Percentiles rank a stretch among this genome's conserved stretches.
These are phyloP conservation scores for Fusarium xylarioides DNA, from an alignment of 2,329 filamentous ascomycete genomes.

Conservation along the genomic window DNA sequence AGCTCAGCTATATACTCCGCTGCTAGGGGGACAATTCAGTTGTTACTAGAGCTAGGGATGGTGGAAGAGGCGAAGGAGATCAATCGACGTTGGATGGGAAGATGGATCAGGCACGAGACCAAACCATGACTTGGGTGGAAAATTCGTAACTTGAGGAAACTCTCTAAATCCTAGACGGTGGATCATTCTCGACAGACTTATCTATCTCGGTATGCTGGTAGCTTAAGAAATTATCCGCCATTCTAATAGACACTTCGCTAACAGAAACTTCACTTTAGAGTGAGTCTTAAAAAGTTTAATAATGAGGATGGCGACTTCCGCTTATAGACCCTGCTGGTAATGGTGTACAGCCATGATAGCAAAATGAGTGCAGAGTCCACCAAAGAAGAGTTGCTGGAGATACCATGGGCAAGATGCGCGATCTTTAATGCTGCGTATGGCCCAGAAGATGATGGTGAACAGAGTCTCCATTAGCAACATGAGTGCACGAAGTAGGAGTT, in stretches of 20 bases:
- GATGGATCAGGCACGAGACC: neutral
- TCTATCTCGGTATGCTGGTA: too few relatives aligned
- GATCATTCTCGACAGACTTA: too few relatives aligned
- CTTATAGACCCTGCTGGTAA: neutral
- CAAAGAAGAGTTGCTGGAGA: accelerated
- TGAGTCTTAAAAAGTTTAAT: accelerated
- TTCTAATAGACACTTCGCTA: neutral
- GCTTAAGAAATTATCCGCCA: neutral
- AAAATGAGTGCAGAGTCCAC: too few relatives aligned
- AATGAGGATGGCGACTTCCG: neutral
- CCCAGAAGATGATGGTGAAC: too few relatives aligned
- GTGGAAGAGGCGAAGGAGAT: slow-evolving; percentile 32
- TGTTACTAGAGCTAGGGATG: slow-evolving; percentile 46
- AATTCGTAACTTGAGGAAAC: neutral
- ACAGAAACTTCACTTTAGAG: neutral
- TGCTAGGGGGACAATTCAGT: slow-evolving; percentile 66
- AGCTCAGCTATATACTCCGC: slow-evolving; percentile 73
- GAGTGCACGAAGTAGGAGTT: too few relatives aligned
- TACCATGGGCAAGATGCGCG: too few relatives aligned
- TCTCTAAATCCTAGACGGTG: neutral
- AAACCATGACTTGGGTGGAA: neutral
- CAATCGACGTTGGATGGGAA: slow-evolving; percentile 6
- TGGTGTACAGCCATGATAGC: neutral
- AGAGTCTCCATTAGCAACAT: too few relatives aligned
- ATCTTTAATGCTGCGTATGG: accelerated